A percentile compares a stretch with the other conserved stretches of the same genome.
Evolutionary conservation across 495 filamentous ascomycete species (phyloP).

Genomic region (Aspergillus funiculosus): DNA sequence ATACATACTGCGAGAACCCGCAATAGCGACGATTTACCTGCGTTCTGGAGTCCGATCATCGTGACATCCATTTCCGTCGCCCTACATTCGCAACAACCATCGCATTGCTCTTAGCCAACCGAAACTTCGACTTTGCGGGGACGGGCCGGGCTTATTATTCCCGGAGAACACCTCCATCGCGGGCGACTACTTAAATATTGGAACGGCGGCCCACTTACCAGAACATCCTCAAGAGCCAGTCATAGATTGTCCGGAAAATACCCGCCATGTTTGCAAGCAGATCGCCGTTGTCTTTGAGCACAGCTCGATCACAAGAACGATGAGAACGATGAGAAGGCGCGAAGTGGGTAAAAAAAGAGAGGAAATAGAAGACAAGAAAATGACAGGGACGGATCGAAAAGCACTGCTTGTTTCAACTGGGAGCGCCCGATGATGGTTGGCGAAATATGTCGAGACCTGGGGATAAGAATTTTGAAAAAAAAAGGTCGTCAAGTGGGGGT

Average conservation of each 20-base stretch:
- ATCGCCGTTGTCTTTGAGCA: not conserved
- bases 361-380: not conserved
- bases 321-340: slow-evolving; percentile 15
- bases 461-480: slow-evolving; percentile 19
- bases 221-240: slow-evolving; percentile 96
- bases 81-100: slow-evolving; percentile 48
- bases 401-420: slow-evolving; percentile 5
- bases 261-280: slow-evolving; percentile 58
- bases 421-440: slow-evolving; percentile 13
- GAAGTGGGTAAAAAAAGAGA: slow-evolving; percentile 2
- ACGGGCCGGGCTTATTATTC: slow-evolving; percentile 31
- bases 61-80: slow-evolving; percentile 99
- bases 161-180: slow-evolving; percentile 16
- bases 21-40: slow-evolving; percentile 92
- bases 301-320: not conserved
- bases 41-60: slow-evolving; percentile 98
- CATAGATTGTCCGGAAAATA: slow-evolving; percentile 90
- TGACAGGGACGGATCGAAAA: slow-evolving; percentile 5
- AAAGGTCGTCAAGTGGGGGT: slow-evolving; percentile 18
- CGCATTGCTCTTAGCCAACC: slow-evolving; percentile 21
- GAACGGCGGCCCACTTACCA: slow-evolving; percentile 67
- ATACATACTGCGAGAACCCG: slow-evolving; percentile 86
- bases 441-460: slow-evolving; percentile 19
- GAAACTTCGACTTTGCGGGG: slow-evolving; percentile 31
- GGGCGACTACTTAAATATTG: slow-evolving; percentile 19